Conservation (phyloP, 306 rosid genomes). For the Malus sieversii region DNA sequence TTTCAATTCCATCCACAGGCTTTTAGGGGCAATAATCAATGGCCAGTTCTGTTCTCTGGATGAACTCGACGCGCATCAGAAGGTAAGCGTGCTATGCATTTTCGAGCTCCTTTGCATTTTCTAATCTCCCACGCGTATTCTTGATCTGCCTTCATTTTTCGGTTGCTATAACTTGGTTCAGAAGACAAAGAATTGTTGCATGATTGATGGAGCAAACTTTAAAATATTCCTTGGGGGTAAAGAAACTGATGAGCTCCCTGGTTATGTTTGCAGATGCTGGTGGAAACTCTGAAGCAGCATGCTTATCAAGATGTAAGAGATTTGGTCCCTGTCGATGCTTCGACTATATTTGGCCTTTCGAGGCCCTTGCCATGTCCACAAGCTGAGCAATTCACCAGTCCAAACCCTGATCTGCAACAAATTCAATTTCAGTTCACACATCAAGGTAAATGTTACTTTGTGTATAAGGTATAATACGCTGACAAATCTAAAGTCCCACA, state of each 20-base stretch:
- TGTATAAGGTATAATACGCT: neutral
- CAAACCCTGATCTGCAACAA: conserved; percentile 20
- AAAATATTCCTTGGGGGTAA: neutral
- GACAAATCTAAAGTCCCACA: neutral
- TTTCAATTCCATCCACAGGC: conserved; percentile 1
- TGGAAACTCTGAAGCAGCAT: conserved; percentile 11
- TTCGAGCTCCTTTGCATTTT: neutral
- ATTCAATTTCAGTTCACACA: neutral
- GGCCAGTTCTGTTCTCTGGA: neutral
- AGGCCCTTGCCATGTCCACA: conserved; percentile 15
- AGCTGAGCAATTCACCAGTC: conserved; percentile 8
- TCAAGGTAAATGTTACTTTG: conserved; percentile 28
- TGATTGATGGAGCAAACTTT: too few species aligned
- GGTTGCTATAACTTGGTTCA: neutral
- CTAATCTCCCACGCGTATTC: neutral
- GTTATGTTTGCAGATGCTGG: conserved; percentile 5
- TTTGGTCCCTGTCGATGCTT: conserved; percentile 18
- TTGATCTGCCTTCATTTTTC: neutral
- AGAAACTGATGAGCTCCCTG: neutral
- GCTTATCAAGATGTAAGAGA: conserved; percentile 7
- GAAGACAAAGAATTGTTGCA: neutral
- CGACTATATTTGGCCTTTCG: conserved; percentile 1
- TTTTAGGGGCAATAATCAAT: conserved; percentile 2
- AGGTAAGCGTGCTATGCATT: neutral
- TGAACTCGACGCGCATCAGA: conserved; percentile 6